These are phyloP conservation scores for Priceomyces haplophilus DNA, from an alignment of 805 yeast genomes.

Conservation along the genomic window DNA sequence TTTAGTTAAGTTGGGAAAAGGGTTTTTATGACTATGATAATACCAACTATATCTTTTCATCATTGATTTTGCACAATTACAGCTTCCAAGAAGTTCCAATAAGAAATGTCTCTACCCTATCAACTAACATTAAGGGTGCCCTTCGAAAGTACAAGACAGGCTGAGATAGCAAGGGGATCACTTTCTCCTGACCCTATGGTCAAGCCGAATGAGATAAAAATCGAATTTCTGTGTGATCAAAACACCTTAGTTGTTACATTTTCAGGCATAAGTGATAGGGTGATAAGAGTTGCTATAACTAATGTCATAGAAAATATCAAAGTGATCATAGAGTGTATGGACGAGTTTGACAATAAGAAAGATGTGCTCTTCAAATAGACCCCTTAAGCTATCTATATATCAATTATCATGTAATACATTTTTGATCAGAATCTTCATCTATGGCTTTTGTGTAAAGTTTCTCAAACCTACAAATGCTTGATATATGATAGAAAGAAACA, in stretches of 20 bases:
- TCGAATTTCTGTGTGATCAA: slow-evolving; percentile 38
- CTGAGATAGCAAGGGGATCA: slow-evolving; percentile 58
- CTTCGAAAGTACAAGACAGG: slow-evolving; percentile 56
- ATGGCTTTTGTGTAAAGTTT: slow-evolving; percentile 1
- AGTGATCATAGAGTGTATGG: slow-evolving; percentile 76
- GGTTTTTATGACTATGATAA: too few relatives aligned
- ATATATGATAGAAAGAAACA: not conserved
- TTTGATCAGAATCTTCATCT: not conserved
- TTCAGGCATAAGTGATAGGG: slow-evolving; percentile 65
- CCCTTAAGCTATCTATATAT: too few relatives aligned
- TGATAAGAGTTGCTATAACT: slow-evolving; percentile 80
- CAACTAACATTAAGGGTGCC: slow-evolving; percentile 52
- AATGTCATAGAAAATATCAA: slow-evolving; percentile 73
- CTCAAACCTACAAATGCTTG: not conserved
- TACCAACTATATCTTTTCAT: too few relatives aligned
- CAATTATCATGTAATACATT: not conserved
- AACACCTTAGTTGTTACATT: slow-evolving; percentile 46
- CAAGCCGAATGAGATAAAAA: slow-evolving; percentile 61
- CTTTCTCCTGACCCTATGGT: slow-evolving; percentile 79
- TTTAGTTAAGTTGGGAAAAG: too few relatives aligned
- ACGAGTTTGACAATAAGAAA: slow-evolving; percentile 53
- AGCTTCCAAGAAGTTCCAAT: too few relatives aligned
- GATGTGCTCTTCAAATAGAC: slow-evolving; percentile 16
- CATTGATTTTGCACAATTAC: too few relatives aligned
- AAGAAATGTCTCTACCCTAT: slow-evolving; percentile 6